Percentiles rank a stretch among this genome's conserved stretches.
Conservation (phyloP, 352 stramenopile species). For the Globisporangium alternatum region DNA sequence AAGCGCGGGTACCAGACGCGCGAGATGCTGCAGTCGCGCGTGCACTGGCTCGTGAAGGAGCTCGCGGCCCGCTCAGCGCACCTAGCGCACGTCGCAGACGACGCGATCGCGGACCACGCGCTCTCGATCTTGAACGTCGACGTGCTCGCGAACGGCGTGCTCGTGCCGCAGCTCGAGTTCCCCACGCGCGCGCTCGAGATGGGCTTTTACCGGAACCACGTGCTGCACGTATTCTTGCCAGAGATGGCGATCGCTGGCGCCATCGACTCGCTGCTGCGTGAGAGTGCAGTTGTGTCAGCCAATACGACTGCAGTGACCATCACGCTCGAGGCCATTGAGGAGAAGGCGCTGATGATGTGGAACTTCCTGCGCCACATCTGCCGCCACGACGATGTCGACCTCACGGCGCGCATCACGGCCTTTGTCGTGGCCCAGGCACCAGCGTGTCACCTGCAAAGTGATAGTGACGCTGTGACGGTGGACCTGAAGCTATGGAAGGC, state of each 20-base stretch:
- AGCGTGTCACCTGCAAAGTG: conserved; percentile 15
- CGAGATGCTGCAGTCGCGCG: conserved; percentile 52
- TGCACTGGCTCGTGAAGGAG: conserved; percentile 57
- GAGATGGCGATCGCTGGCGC: conserved; percentile 72
- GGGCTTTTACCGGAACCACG: conserved; percentile 84
- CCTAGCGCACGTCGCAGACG: conserved; percentile 56
- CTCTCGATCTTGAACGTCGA: conserved; percentile 58
- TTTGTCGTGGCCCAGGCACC: conserved; percentile 28
- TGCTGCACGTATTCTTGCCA: conserved; percentile 75
- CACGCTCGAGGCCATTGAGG: conserved; percentile 29
- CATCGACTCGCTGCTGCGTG: conserved; percentile 39
- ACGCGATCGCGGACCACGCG: conserved; percentile 54
- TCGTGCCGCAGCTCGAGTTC: conserved; percentile 52
- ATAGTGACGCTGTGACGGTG: conserved; percentile 19
- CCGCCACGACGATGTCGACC: conserved; percentile 47
- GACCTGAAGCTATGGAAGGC: conserved; percentile 33
- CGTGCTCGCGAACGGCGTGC: conserved; percentile 34
- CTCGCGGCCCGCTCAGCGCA: conserved; percentile 41
- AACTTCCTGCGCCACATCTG: conserved; percentile 67
- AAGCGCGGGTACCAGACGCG: conserved; percentile 56
- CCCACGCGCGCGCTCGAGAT: conserved; percentile 68
- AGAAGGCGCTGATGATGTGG: conserved; percentile 52
- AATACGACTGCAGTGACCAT: conserved; percentile 16
- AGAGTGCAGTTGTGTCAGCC: conserved; percentile 8
- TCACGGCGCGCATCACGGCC: conserved; percentile 31